These are phyloP conservation scores for Leccinum subgranulosum DNA, from an alignment of 768 basidiomycete species.

Conservation along the genomic window DNA sequence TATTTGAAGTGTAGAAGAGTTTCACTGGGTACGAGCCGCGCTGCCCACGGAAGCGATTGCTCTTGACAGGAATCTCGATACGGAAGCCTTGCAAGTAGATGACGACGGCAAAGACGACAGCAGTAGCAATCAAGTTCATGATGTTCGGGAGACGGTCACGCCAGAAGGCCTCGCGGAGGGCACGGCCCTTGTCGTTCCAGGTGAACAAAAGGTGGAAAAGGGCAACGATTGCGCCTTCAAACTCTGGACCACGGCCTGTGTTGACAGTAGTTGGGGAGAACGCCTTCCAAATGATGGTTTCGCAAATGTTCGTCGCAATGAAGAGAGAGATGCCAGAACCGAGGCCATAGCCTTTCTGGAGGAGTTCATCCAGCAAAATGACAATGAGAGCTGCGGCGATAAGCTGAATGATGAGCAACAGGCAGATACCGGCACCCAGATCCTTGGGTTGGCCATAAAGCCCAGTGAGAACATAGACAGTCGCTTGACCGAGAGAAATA, in stretches of 20 bases:
- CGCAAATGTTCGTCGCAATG: constrained; percentile 99
- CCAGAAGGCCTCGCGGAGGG: constrained; percentile 97
- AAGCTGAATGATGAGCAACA: constrained; percentile 95
- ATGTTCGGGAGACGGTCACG: constrained; percentile 94
- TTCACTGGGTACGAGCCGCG: constrained; percentile 95
- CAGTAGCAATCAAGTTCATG: constrained; percentile 95
- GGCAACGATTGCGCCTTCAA: constrained; percentile 94
- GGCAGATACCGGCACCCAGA: constrained; percentile 94
- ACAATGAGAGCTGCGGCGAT: constrained; percentile 93
- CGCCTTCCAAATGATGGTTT: constrained; percentile 99
- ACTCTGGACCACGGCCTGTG: constrained; percentile 97
- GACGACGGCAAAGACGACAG: constrained; percentile 87
- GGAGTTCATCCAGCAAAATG: constrained; percentile 96
- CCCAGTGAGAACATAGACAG: constrained; percentile 95
- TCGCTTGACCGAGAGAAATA: constrained; percentile 94
- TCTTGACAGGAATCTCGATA: constrained; percentile 98
- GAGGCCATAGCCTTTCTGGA: constrained; percentile 98
- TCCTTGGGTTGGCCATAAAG: constrained; percentile 93
- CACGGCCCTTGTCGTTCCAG: constrained; percentile 97
- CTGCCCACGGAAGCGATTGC: constrained; percentile 94
- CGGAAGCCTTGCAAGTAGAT: constrained; percentile 99
- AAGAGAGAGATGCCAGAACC: constrained; percentile 98
- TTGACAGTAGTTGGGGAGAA: constrained; percentile 98
- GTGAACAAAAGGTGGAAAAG: constrained; percentile 98
- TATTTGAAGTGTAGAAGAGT: constrained; percentile 98